Percentiles rank a stretch among this genome's conserved stretches.
Conservation (phyloP, 2,329 filamentous ascomycete genomes). For the Ceratocystiopsis sp. region DNA sequence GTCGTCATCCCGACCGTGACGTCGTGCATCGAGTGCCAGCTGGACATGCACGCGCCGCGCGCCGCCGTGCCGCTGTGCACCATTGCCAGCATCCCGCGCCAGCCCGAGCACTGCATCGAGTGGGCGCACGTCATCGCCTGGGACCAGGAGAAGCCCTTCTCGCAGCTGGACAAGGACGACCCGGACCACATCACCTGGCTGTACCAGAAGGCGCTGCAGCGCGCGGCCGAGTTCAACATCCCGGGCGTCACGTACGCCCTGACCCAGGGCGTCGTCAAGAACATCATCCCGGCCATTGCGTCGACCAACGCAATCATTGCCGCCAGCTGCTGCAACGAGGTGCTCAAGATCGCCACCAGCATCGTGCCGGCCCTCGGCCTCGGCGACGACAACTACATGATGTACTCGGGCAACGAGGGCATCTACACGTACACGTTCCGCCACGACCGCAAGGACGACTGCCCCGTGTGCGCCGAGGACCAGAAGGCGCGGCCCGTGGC, state of each 20-base stretch:
- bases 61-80: conserved; percentile 95
- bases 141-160: conserved; percentile 72
- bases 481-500: conserved; percentile 59
- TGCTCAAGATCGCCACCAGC: conserved; percentile 78
- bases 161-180: conserved; percentile 83
- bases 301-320: conserved; percentile 96
- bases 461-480: conserved; percentile 63
- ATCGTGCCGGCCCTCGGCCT: conserved; percentile 65
- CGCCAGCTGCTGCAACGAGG: conserved; percentile 90
- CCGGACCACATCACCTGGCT: conserved; percentile 97
- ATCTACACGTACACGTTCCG: conserved; percentile 97
- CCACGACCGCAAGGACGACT: conserved; percentile 86
- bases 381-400: conserved; percentile 79
- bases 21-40: conserved; percentile 93
- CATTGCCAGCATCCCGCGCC: conserved; percentile 85
- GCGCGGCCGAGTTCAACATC: conserved; percentile 80
- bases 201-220: conserved; percentile 64
- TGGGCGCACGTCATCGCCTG: conserved; percentile 98
- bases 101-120: conserved; percentile 95
- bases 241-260: conserved; percentile 84
- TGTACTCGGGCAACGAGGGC: conserved; percentile 92
- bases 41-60: conserved; percentile 96
- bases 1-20: conserved; percentile 86
- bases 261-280: conserved; percentile 96
- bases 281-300: conserved; percentile 96